Evolutionary conservation across 2,329 filamentous ascomycete genomes (phyloP).

Genomic region (Orbilia blumenaviensis): DNA sequence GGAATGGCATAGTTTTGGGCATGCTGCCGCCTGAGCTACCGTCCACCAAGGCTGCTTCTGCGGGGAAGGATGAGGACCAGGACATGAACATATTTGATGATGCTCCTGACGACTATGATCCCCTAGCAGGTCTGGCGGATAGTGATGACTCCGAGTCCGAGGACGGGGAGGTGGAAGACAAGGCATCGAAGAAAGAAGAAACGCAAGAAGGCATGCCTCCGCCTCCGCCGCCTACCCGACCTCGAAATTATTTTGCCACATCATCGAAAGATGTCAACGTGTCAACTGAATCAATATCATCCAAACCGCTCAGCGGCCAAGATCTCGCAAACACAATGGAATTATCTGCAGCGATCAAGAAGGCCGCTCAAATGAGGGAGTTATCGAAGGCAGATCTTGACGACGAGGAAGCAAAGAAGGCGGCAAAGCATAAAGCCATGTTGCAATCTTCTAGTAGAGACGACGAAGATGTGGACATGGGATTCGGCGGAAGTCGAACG

Average conservation of each 20-base stretch:
- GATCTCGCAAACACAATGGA: slow-evolving; percentile 70
- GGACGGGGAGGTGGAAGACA: slow-evolving; percentile 63
- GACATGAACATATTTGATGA: slow-evolving; percentile 74
- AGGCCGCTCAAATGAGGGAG: slow-evolving; percentile 68
- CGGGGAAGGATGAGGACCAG: slow-evolving; percentile 65
- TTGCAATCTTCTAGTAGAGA: slow-evolving; percentile 79
- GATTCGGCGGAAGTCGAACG: slow-evolving; percentile 82
- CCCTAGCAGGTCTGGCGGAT: slow-evolving; percentile 67
- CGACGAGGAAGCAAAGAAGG: slow-evolving; percentile 68
- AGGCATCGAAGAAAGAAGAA: slow-evolving; percentile 58
- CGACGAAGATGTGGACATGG: slow-evolving; percentile 90
- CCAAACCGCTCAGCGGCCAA: slow-evolving; percentile 64
- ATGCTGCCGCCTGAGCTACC: slow-evolving; percentile 56
- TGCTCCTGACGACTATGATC: slow-evolving; percentile 73
- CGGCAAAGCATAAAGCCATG: slow-evolving; percentile 77
- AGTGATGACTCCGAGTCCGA: slow-evolving; percentile 62
- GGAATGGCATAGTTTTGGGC: slow-evolving; percentile 51
- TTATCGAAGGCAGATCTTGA: slow-evolving; percentile 58
- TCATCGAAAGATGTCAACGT: slow-evolving; percentile 63
- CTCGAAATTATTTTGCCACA: slow-evolving; percentile 65
- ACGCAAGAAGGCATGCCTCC: slow-evolving; percentile 53
- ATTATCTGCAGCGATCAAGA: slow-evolving; percentile 82
- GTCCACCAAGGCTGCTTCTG: slow-evolving; percentile 55
- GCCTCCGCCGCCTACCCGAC: slow-evolving; percentile 61
- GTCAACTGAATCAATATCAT: slow-evolving; percentile 58